Conservation (phyloP, 495 filamentous ascomycete genomes). For the Bacidia rubella region DNA sequence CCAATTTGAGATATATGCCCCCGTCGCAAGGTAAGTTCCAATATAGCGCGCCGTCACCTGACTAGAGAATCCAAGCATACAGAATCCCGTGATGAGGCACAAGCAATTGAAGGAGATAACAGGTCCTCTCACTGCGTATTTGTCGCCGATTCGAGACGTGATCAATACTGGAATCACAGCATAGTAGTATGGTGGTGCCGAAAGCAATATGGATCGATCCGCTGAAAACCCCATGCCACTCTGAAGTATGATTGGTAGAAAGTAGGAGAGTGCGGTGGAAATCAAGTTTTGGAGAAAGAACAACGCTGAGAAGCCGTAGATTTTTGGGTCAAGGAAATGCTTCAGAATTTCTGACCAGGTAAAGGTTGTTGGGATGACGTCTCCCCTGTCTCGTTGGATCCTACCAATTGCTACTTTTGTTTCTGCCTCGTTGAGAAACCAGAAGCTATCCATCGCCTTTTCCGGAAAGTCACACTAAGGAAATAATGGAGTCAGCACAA, state of each 20-base stretch:
- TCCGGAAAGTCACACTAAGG: constrained; percentile 78
- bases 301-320: constrained; percentile 58
- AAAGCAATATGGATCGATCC: constrained; percentile 53
- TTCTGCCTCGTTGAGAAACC: constrained; percentile 48
- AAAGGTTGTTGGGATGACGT: constrained; percentile 49
- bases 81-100: constrained; percentile 57
- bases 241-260: constrained; percentile 59
- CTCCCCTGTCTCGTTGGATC: constrained; percentile 51
- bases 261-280: constrained; percentile 51
- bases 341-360: constrained; percentile 42
- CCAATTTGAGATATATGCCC: constrained; percentile 71
- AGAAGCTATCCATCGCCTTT: constrained; percentile 44
- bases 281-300: constrained; percentile 57
- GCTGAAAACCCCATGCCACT: constrained; percentile 57
- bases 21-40: constrained; percentile 62
- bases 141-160: constrained; percentile 55
- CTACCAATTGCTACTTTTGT: constrained; percentile 40
- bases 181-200: constrained; percentile 67
- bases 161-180: constrained; percentile 56
- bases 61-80: constrained; percentile 56
- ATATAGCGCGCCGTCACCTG: constrained; percentile 60
- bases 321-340: constrained; percentile 52
- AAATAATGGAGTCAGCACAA: too few relatives aligned
- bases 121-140: constrained; percentile 48
- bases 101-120: constrained; percentile 63